Evolutionary conservation across 2,329 filamentous ascomycete genomes (phyloP).

Genomic region (Pyricularia pennisetigena): DNA sequence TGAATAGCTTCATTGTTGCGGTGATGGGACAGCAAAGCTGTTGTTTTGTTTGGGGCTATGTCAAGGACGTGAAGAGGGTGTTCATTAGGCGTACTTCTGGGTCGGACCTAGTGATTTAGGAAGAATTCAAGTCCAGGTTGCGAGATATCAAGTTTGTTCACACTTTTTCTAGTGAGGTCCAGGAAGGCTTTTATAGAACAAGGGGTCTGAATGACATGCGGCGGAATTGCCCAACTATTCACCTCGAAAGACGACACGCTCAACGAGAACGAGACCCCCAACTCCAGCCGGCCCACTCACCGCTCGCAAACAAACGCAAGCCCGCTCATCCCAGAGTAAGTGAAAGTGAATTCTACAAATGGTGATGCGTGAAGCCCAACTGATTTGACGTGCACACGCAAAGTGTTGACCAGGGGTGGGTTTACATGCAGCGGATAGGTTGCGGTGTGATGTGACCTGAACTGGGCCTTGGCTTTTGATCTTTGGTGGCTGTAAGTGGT

Average conservation of each 20-base stretch:
- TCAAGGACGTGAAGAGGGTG: background rate
- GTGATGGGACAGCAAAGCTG: no score
- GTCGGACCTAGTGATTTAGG: background rate
- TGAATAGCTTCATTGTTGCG: background rate
- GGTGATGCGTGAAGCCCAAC: background rate
- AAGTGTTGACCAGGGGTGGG: background rate
- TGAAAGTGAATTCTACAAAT: background rate
- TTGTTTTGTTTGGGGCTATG: background rate
- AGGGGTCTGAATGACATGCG: background rate
- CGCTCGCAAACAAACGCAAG: background rate
- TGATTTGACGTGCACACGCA: background rate
- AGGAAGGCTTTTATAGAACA: background rate
- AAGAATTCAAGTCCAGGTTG: background rate
- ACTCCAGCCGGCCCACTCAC: background rate
- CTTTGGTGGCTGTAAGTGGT: background rate
- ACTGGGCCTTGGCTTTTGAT: background rate
- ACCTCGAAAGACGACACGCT: background rate
- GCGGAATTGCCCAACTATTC: background rate
- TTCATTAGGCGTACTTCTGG: no score
- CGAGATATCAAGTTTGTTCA: no score
- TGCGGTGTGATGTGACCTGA: constrained; percentile 2
- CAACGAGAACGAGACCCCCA: background rate
- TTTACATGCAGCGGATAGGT: background rate
- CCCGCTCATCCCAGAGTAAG: background rate
- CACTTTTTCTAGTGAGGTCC: no score